Base-by-base conservation (phyloP, 306 rosid genomes). In the Morella rubra region DNA sequence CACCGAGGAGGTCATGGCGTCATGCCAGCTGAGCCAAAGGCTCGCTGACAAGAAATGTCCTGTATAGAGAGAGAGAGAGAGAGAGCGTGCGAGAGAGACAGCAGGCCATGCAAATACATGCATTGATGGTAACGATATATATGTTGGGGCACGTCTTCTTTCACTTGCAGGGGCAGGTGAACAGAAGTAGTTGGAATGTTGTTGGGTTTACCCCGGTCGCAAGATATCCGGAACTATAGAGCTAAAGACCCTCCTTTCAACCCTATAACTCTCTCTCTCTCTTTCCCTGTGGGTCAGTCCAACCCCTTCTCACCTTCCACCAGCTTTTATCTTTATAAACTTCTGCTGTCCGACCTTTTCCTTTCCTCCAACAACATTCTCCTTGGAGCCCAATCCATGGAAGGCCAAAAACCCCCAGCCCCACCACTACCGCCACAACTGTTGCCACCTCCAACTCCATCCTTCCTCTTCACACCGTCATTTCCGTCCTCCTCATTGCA, bases 281-380 rank as follows among this genome's bases (percentile, higher is more conserved):
- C 32, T 73, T 77, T 46, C 24, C 66, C 12, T 20, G 42, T 79
- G 74, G 73, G 83, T 84, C 81, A 69, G 84, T 76, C 91, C 89
- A 87, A 87, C 91, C 71, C 86, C 86, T 88, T 85, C 88, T 84
- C 83, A 90, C 91, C 85, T 83, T 84, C 84, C 86, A 82, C 88
- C 83, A 72, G 80, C 81, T 77, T 77, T 70, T 54, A 40, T 10
- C 14, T 58, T 12, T 58, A 58, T 58, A 58, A 58, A 58, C 64
- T 58, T 19, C 40, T 20, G 1, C 22, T 14, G 5, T 8, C 14
- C 24, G 32, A 7, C 44, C 60, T 16, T 13, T 46, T 46, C 50
- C 1, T 15, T 52, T 19, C 66, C 76, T 40, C 53, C 71, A 19
- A 56, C 76, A 60, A 32, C 51, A 9, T 20, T n/a, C 19, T 15